Percentiles rank a stretch among this genome's conserved stretches.
These are phyloP conservation scores for Paragyromitra xinjiangensis DNA, from an alignment of 495 filamentous ascomycete genomes.

Conservation along the genomic window DNA sequence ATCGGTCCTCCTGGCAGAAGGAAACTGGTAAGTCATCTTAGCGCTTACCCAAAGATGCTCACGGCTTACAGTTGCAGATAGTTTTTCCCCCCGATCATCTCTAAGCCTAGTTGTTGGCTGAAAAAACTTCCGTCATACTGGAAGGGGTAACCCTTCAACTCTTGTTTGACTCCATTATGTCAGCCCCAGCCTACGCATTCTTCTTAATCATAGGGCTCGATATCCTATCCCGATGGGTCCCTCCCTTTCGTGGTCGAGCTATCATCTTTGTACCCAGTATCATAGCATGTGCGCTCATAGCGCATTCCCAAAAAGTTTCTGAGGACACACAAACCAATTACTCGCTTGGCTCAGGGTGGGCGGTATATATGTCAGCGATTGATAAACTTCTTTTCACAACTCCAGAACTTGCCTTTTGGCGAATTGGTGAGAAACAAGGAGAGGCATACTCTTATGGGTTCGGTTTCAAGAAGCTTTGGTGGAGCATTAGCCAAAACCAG, in stretches of 20 bases:
- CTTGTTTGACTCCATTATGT: not conserved
- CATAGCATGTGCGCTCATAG: not conserved
- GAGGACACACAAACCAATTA: constrained; percentile 1
- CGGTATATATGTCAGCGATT: constrained; percentile 9
- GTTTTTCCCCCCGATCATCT: too few species aligned
- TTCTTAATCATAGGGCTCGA: constrained; percentile 12
- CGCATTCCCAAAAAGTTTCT: not conserved
- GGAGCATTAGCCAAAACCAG: constrained; percentile 2
- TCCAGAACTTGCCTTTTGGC: constrained; percentile 2
- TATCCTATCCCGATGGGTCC: constrained; percentile 7
- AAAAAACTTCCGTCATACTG: not conserved
- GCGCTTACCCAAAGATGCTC: too few species aligned
- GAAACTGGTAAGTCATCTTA: too few species aligned
- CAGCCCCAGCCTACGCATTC: constrained; percentile 7
- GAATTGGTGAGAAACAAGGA: not conserved
- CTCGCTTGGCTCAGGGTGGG: constrained; percentile 11
- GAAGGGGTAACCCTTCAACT: not conserved
- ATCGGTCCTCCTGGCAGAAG: too few species aligned
- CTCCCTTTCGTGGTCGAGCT: constrained; percentile 13
- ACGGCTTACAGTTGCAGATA: too few species aligned
- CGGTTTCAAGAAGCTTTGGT: constrained; percentile 14
- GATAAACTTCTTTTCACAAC: constrained; percentile 4
- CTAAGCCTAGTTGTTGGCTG: too few species aligned
- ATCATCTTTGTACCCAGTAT: constrained; percentile 2
- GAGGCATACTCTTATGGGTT: constrained; percentile 6